Percentiles rank a stretch among this genome's conserved stretches.
These are phyloP conservation scores for Micromonas commoda DNA, from an alignment of 139 green algal species.

Conservation along the genomic window DNA sequence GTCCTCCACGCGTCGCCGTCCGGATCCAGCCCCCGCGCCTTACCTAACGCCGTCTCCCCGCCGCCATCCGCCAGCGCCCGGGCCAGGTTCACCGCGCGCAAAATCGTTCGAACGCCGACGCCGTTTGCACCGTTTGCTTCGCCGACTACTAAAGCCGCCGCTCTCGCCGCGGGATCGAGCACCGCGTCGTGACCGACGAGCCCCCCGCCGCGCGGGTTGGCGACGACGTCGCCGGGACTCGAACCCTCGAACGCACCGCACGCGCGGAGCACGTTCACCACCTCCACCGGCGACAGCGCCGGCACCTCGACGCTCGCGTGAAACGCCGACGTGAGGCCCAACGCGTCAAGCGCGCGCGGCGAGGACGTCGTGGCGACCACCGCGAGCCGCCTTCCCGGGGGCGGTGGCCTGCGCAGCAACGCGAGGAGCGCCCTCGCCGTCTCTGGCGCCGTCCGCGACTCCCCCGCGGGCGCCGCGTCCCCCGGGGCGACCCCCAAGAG, in stretches of 20 bases:
- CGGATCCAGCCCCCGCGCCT: too few relatives aligned
- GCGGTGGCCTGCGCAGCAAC: constrained; percentile 83
- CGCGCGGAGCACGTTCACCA: not conserved
- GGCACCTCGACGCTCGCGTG: not conserved
- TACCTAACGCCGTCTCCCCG: not conserved
- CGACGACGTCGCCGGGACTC: not conserved
- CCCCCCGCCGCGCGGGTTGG: not conserved
- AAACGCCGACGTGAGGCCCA: not conserved
- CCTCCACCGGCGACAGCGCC: not conserved
- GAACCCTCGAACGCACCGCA: not conserved
- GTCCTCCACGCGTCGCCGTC: not conserved
- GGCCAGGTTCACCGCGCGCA: not conserved
- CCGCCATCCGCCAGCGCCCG: not conserved
- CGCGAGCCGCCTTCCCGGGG: constrained; percentile 69
- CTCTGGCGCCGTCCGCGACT: constrained; percentile 18
- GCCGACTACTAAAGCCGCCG: not conserved
- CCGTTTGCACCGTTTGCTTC: not conserved
- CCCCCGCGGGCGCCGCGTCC: not conserved
- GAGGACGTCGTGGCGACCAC: constrained; percentile 62
- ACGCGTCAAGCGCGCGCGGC: not conserved
- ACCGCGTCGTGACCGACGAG: not conserved
- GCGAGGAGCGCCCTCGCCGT: constrained; percentile 58
- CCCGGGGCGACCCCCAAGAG: constrained; percentile 30
- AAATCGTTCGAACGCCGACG: not conserved
- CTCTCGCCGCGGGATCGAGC: not conserved